A percentile compares a stretch with the other conserved stretches of the same genome.
These are phyloP conservation scores for Saitozyma podzolica DNA, from an alignment of 768 basidiomycete genomes.

Conservation along the genomic window DNA sequence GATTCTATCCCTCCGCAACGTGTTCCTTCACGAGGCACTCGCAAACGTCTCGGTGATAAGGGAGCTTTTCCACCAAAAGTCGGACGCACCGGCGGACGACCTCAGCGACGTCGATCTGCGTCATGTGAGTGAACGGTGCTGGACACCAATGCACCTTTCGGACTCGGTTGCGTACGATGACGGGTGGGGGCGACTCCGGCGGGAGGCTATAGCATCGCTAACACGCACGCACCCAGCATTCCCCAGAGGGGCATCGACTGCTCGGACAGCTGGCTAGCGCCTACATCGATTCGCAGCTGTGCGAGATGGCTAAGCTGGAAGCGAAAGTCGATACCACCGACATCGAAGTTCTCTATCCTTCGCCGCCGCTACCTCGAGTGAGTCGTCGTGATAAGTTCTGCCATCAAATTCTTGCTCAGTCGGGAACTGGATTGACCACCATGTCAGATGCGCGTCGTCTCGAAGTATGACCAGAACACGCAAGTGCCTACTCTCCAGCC, in stretches of 20 bases:
- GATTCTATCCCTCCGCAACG: conserved; percentile 43
- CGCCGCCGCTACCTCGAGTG: conserved; percentile 29
- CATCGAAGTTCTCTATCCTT: conserved; percentile 23
- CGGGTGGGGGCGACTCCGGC: neutral
- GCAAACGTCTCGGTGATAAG: conserved; percentile 21
- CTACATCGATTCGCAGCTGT: conserved; percentile 35
- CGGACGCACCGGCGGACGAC: conserved; percentile 8
- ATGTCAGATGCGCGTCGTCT: conserved; percentile 24
- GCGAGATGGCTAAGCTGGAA: conserved; percentile 29
- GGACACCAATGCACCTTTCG: too few relatives aligned
- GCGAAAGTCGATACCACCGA: conserved; percentile 6
- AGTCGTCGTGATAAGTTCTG: conserved; percentile 1
- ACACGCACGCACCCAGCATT: conserved; percentile 10
- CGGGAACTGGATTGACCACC: neutral
- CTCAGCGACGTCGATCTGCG: conserved; percentile 37
- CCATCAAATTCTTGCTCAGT: neutral
- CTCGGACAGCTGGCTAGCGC: conserved; percentile 28
- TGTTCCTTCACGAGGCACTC: conserved; percentile 38
- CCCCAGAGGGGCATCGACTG: conserved; percentile 26
- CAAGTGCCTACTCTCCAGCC: conserved; percentile 24
- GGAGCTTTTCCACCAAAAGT: conserved; percentile 24
- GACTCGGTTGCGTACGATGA: too few relatives aligned
- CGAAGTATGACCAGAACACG: conserved; percentile 23
- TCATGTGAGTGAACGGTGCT: conserved; percentile 36
- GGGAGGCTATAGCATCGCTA: neutral